A percentile compares a stretch with the other conserved stretches of the same genome.
These are phyloP conservation scores for Scenedesmus sp. DNA, from an alignment of 163 green algal genomes.

Conservation along the genomic window DNA sequence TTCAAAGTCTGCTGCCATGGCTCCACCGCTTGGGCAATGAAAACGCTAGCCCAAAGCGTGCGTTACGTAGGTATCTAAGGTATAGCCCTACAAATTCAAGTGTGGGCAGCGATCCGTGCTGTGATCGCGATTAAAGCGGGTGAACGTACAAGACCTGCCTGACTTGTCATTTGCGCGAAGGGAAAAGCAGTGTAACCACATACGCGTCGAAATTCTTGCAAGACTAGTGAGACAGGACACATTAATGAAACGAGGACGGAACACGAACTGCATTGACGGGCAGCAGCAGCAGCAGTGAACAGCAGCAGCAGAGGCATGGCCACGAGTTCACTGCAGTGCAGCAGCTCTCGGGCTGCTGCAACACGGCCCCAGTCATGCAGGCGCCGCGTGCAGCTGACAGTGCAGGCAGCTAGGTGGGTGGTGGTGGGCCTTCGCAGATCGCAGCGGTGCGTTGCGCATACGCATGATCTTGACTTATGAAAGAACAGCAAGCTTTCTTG, in stretches of 20 bases:
- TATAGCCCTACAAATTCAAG: neutral
- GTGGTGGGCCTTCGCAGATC: conserved; percentile 6
- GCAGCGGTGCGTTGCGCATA: neutral
- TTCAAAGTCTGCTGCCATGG: conserved; percentile 38
- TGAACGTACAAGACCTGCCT: neutral
- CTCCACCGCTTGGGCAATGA: neutral
- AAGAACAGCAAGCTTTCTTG: neutral
- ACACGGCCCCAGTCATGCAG: conserved; percentile 22
- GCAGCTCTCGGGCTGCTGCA: conserved; percentile 22
- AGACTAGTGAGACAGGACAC: neutral
- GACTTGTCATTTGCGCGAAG: neutral
- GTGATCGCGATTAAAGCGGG: neutral
- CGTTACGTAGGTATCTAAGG: neutral
- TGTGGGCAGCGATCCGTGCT: neutral
- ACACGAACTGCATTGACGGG: neutral
- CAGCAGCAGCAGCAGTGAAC: conserved; percentile 4
- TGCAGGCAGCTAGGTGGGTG: conserved; percentile 33
- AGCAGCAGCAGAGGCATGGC: conserved; percentile 10
- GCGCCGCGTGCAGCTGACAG: conserved; percentile 26
- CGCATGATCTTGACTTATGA: neutral
- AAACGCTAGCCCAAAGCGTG: neutral
- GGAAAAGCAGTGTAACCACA: neutral
- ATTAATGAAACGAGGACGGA: neutral
- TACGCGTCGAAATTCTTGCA: neutral
- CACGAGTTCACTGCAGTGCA: conserved; percentile 36